These are phyloP conservation scores for Prototheca cutis DNA, from an alignment of 163 green algal species.

Conservation along the genomic window DNA sequence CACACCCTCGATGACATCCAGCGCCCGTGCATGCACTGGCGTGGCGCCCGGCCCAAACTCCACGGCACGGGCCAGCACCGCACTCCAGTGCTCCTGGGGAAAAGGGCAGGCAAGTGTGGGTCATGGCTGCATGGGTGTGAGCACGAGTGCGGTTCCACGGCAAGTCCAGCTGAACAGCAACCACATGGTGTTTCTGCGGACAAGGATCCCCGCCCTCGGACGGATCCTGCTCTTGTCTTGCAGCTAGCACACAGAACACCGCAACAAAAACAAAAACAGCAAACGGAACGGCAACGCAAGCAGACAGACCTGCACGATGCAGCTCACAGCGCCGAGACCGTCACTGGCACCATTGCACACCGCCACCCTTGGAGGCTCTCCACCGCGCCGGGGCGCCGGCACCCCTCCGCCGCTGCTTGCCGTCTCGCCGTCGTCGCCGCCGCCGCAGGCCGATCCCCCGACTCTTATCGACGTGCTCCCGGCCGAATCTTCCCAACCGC, in stretches of 20 bases:
- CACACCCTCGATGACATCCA: conserved; percentile 63
- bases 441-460: too few species aligned
- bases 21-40: conserved; percentile 37
- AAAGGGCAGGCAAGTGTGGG: not conserved
- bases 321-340: conserved; percentile 35
- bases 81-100: conserved; percentile 40
- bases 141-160: too few species aligned
- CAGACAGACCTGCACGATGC: conserved; percentile 45
- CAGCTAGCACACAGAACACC: too few species aligned
- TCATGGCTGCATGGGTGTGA: not conserved
- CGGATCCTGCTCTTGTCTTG: too few species aligned
- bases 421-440: not conserved
- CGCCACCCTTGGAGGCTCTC: conserved; percentile 14
- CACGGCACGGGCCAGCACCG: conserved; percentile 37
- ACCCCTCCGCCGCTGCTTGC: not conserved
- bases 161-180: too few species aligned
- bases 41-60: conserved; percentile 18
- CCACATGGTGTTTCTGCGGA: too few species aligned
- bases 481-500: too few species aligned
- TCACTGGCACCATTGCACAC: conserved; percentile 56
- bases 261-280: too few species aligned
- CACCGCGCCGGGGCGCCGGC: not conserved
- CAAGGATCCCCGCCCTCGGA: too few species aligned
- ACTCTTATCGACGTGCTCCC: too few species aligned
- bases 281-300: too few species aligned